Percentiles rank a stretch among this genome's conserved stretches.
Evolutionary conservation across 257 asterid genomes (phyloP).

Genomic region (Petunia secreta): DNA sequence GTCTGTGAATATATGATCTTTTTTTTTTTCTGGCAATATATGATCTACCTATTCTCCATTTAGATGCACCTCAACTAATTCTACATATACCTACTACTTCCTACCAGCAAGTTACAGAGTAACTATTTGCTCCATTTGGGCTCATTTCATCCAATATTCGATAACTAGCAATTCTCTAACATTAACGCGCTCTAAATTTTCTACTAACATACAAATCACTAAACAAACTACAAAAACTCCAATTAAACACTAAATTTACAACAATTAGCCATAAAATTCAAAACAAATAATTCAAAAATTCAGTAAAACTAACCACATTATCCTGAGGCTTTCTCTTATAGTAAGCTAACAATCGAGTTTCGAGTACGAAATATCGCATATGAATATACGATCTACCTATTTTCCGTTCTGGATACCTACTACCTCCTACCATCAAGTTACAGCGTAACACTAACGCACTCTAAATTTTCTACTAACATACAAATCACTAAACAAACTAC

Average conservation of each 20-base stretch:
- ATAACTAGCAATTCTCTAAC: too few relatives aligned
- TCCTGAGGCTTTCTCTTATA: constrained; percentile 91
- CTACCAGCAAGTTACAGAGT: too few relatives aligned
- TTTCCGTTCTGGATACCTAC: constrained; percentile 39
- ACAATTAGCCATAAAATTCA: not conserved
- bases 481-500: not conserved
- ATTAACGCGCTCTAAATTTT: too few relatives aligned
- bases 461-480: too few relatives aligned
- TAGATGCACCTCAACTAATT: too few relatives aligned
- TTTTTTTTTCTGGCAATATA: too few relatives aligned
- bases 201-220: too few relatives aligned
- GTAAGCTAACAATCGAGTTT: constrained; percentile 75
- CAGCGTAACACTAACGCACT: too few relatives aligned
- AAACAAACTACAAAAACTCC: not conserved
- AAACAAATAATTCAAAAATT: constrained; percentile 1
- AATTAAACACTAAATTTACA: not conserved
- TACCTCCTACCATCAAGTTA: too few relatives aligned
- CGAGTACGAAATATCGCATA: constrained; percentile 88
- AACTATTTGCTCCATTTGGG: too few relatives aligned
- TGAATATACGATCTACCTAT: constrained; percentile 86
- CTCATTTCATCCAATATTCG: too few relatives aligned
- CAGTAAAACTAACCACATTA: constrained; percentile 59
- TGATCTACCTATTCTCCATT: constrained; percentile 78
- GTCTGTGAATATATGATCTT: constrained; percentile 62
- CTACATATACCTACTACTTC: too few relatives aligned